Base-by-base conservation (phyloP, 2,329 filamentous ascomycete species). In the Cladosporium cucumerinum region DNA sequence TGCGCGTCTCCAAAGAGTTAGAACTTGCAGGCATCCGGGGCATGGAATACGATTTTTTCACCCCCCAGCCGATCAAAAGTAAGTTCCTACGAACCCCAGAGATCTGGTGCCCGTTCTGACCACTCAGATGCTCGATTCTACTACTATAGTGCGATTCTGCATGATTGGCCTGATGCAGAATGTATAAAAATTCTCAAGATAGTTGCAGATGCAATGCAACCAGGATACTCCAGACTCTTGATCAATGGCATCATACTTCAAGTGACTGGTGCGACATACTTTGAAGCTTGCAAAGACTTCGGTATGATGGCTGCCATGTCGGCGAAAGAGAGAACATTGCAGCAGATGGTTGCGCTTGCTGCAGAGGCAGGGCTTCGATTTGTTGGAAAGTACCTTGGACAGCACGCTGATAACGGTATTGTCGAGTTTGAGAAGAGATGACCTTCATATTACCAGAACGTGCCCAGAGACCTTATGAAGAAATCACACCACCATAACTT, bases 101-200 rank as follows among this genome's bases (percentile, higher is more conserved):
- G 23, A 28, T 32, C 7, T 16, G 8, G n/a, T 11, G n/a, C 25
- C 14, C 26, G 5, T 55, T 5, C 16, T 55, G n/a, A 55, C 52
- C 5, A 5, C 11, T 11, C 52, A 55, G 72, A 69, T 25, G 67
- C 68, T 6, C 43, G 57, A 11, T 67, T 64, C 26, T 69, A 68
- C 34, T 68, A 67, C 43, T 52, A 68, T 25, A 62, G 66, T 52
- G 62, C 48, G 16, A 66, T 69, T 5, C 32, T 69, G 26, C 68
- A 69, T 39, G 67, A 69, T 43, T 69, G 67, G 67, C 64, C 60
- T 7, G 68, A 69, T 32, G 30, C 14, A 3, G 54, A 67, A 28
- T 69, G 67, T 26, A 32, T 65, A n/a, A 59, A 26, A 28, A 69
- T 69, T 18, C 61, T 69, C 8, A 26, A 52, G 32, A 62, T 65